Percentiles rank a stretch among this genome's conserved stretches.
phyloP scores from a whole-genome alignment of 164 flowering plant species.

The Magnolia kwangsiensis region DNA sequence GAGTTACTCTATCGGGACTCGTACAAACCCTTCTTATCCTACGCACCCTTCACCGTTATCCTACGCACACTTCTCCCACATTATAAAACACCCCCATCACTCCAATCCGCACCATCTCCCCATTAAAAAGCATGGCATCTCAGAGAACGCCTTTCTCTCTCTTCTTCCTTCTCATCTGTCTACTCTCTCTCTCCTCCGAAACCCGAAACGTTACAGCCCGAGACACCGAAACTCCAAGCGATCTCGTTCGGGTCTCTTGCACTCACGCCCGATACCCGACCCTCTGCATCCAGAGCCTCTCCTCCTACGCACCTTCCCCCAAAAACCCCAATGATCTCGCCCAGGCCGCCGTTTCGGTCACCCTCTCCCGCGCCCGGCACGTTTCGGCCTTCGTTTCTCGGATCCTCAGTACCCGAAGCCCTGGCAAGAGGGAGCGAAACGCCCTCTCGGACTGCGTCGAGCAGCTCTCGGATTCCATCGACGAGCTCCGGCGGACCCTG shows the following conservation, averaged over 20 bases:
- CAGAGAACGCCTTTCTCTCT: not conserved
- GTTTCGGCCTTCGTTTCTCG: slow-evolving; percentile 32
- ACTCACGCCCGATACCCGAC: slow-evolving; percentile 61
- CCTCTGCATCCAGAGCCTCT: slow-evolving; percentile 60
- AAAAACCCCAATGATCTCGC: slow-evolving; percentile 52
- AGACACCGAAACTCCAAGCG: slow-evolving; percentile 12
- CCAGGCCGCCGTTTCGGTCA: slow-evolving; percentile 58
- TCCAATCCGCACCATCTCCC: not conserved
- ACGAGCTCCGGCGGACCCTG: slow-evolving; percentile 45
- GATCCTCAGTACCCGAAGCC: not conserved
- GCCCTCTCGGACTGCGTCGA: slow-evolving; percentile 64
- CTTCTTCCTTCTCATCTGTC: slow-evolving; percentile 1
- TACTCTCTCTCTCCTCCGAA: slow-evolving; percentile 17
- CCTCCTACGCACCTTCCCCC: slow-evolving; percentile 46
- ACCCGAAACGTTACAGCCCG: slow-evolving; percentile 6
- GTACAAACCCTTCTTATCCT: no score
- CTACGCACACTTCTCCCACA: not conserved
- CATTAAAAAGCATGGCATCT: not conserved
- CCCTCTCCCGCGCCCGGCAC: slow-evolving; percentile 40
- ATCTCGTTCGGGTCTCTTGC: slow-evolving; percentile 53
- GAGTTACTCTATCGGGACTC: no score
- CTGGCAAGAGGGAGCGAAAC: slow-evolving; percentile 23
- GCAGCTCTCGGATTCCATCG: slow-evolving; percentile 55
- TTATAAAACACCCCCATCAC: not conserved
- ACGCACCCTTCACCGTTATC: not conserved